Evolutionary conservation across 2,329 filamentous ascomycete genomes (phyloP).

Genomic region (Alternaria consortialis): DNA sequence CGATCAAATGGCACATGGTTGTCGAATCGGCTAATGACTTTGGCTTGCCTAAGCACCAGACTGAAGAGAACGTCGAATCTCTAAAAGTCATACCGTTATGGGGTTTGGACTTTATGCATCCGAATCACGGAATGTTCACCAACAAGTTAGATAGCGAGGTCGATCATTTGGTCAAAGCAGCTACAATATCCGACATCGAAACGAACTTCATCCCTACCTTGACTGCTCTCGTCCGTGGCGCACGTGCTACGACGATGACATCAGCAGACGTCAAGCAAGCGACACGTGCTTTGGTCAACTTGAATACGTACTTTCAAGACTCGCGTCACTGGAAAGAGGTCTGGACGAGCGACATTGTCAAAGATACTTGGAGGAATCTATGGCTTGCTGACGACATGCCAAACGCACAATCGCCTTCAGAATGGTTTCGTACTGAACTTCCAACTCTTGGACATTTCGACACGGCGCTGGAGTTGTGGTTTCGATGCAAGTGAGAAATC

Average conservation of each 20-base stretch:
- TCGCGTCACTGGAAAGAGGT: constrained; percentile 58
- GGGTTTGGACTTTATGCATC: constrained; percentile 55
- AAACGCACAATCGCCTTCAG: constrained; percentile 52
- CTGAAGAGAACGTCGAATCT: constrained; percentile 55
- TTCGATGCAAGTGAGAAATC: constrained; percentile 46
- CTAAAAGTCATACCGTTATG: constrained; percentile 55
- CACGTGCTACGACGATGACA: constrained; percentile 50
- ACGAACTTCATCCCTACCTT: constrained; percentile 53
- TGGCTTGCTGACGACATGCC: constrained; percentile 58
- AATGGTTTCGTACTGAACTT: constrained; percentile 58
- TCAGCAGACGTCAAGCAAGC: constrained; percentile 52
- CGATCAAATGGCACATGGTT: constrained; percentile 56
- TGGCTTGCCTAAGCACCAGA: constrained; percentile 55
- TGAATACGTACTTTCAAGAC: constrained; percentile 57
- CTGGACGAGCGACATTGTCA: constrained; percentile 58
- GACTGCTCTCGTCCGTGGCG: constrained; percentile 52
- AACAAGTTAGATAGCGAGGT: constrained; percentile 54
- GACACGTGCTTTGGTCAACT: constrained; percentile 53
- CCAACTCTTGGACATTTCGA: constrained; percentile 59
- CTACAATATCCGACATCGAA: constrained; percentile 50
- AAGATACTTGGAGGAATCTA: constrained; percentile 56
- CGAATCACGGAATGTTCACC: constrained; percentile 53
- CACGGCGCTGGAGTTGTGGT: constrained; percentile 58
- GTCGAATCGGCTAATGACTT: constrained; percentile 56
- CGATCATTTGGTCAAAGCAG: constrained; percentile 47